phyloP scores from a whole-genome alignment of 2,329 filamentous ascomycete genomes.

The Aspergillus thermomutatus region DNA sequence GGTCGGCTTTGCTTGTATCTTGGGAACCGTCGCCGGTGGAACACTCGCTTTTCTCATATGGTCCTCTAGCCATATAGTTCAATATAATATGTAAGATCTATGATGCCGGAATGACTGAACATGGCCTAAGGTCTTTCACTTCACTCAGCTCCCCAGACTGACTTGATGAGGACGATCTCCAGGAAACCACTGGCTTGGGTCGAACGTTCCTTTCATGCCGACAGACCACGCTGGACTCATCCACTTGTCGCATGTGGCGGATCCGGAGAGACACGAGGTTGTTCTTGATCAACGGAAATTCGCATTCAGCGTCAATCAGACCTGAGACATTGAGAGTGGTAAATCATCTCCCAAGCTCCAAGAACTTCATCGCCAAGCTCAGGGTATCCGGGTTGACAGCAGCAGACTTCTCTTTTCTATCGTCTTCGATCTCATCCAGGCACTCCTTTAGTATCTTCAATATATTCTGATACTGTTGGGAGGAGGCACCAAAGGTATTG shows the following conservation, averaged over 20 bases:
- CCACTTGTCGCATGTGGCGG: neutral
- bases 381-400: constrained; percentile 29
- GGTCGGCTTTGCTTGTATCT: constrained; percentile 11
- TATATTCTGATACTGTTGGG: constrained; percentile 36
- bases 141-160: neutral
- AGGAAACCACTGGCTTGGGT: neutral
- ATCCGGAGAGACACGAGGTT: neutral
- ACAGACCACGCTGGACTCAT: neutral
- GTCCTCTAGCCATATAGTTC: constrained; percentile 11
- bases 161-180: neutral
- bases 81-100: constrained; percentile 20
- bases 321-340: neutral
- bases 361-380: constrained; percentile 31
- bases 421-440: constrained; percentile 27
- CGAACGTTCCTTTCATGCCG: neutral
- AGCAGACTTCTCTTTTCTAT: constrained; percentile 4
- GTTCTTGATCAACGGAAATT: neutral
- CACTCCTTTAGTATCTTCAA: constrained; percentile 34
- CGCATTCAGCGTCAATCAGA: neutral
- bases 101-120: neutral
- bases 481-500: constrained; percentile 37
- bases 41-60: constrained; percentile 6
- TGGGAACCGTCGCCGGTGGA: constrained; percentile 5
- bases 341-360: constrained; percentile 25
- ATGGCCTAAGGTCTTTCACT: neutral